These are phyloP conservation scores for Exserohilum rostratum DNA, from an alignment of 2,329 filamentous ascomycete genomes.

Conservation along the genomic window DNA sequence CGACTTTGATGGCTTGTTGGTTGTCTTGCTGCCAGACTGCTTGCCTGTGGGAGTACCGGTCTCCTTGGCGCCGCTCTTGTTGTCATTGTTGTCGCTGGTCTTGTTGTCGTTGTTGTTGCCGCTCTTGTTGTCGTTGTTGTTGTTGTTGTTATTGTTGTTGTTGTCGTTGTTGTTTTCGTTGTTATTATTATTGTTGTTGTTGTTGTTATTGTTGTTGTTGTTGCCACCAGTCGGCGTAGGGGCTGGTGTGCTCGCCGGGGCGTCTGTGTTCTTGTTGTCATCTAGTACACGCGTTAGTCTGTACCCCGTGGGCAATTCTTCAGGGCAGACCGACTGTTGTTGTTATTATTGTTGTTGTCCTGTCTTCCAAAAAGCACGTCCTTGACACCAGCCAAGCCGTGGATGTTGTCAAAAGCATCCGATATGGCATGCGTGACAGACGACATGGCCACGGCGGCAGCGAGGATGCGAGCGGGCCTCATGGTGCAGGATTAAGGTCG, in stretches of 20 bases:
- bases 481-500: conserved; percentile 26
- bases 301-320: background rate
- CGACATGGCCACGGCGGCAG: conserved; percentile 46
- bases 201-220: too few species aligned
- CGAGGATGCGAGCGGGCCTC: conserved; percentile 49
- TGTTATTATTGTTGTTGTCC: conserved; percentile 24
- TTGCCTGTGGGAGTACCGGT: conserved; percentile 28
- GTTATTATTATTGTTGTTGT: too few species aligned
- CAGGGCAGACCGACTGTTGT: too few species aligned
- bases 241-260: conserved; percentile 20
- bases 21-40: conserved; percentile 27
- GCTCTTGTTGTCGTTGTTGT: background rate
- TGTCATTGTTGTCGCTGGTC: conserved; percentile 5
- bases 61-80: conserved; percentile 18
- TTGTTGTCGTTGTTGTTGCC: background rate
- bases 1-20: conserved; percentile 27
- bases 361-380: conserved; percentile 41
- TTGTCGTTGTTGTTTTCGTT: conserved; percentile 15
- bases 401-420: conserved; percentile 40
- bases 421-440: conserved; percentile 44
- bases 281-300: conserved; percentile 2
- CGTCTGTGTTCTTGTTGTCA: conserved; percentile 13
- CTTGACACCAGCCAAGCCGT: conserved; percentile 36
- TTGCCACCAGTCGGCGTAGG: conserved; percentile 16
- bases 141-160: background rate